These are phyloP conservation scores for Silene noctiflora DNA, from an alignment of 179 eudicot genomes.

Conservation along the genomic window DNA sequence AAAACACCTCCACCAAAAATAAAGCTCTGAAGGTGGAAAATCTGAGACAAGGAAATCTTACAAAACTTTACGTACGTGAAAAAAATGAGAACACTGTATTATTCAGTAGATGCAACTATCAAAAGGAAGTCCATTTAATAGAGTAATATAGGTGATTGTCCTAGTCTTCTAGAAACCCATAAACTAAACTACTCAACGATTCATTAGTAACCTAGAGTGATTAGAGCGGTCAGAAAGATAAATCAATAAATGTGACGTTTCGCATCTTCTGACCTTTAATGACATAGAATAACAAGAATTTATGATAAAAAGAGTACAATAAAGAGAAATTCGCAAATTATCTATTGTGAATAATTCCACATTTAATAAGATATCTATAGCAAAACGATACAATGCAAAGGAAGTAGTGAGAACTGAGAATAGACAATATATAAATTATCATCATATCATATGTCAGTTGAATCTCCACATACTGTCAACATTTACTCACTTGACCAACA, in stretches of 20 bases:
- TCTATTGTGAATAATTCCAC: neutral
- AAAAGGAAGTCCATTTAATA: neutral
- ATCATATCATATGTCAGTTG: neutral
- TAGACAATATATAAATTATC: neutral
- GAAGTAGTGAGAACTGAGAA: neutral
- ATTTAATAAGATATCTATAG: neutral
- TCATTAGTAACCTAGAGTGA: neutral
- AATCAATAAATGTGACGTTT: too few species aligned
- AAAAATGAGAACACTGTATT: neutral
- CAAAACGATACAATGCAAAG: neutral
- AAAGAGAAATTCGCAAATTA: too few species aligned
- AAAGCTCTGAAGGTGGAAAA: neutral
- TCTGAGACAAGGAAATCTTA: neutral
- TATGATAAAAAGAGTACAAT: too few species aligned
- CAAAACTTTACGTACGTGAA: neutral
- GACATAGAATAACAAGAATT: too few species aligned
- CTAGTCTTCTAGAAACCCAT: neutral
- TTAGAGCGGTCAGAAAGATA: too few species aligned
- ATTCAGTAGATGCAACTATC: neutral
- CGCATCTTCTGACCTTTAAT: too few species aligned
- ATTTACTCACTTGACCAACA: constrained; percentile 5
- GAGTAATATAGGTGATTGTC: neutral
- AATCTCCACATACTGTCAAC: neutral
- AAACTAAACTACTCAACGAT: neutral
- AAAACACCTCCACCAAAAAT: neutral